A percentile compares a stretch with the other conserved stretches of the same genome.
These are phyloP conservation scores for Phytophthora podocarpi DNA, from an alignment of 352 stramenopile genomes.

Conservation along the genomic window DNA sequence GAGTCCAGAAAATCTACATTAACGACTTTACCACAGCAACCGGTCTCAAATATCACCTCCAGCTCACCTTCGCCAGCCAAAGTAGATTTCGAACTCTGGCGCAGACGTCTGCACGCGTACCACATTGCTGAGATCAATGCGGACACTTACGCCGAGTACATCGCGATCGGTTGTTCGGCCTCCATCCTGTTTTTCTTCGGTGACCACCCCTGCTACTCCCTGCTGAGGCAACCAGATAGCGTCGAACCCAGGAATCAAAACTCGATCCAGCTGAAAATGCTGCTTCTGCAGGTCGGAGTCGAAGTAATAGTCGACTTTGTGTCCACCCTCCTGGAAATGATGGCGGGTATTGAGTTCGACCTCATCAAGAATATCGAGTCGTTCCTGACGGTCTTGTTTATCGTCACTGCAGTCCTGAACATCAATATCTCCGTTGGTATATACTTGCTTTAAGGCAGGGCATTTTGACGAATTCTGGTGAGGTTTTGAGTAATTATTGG, in stretches of 20 bases:
- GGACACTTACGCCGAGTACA: constrained; percentile 47
- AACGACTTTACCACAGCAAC: too few species aligned
- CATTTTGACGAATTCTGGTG: too few species aligned
- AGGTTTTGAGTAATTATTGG: too few species aligned
- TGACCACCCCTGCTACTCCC: constrained; percentile 28
- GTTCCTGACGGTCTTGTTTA: constrained; percentile 26
- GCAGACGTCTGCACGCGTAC: constrained; percentile 13
- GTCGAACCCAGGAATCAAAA: neutral
- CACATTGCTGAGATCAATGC: constrained; percentile 28
- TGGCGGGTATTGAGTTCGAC: constrained; percentile 17
- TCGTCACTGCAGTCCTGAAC: too few species aligned
- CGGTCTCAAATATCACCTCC: neutral
- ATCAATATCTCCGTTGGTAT: too few species aligned
- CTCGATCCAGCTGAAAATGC: constrained; percentile 6
- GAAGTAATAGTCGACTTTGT: constrained; percentile 27
- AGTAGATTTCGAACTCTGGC: constrained; percentile 20
- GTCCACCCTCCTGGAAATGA: constrained; percentile 26
- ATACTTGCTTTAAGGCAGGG: too few species aligned
- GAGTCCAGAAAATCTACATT: neutral
- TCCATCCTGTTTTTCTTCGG: constrained; percentile 37
- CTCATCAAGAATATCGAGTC: constrained; percentile 15
- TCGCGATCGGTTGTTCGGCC: constrained; percentile 37
- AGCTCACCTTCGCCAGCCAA: neutral
- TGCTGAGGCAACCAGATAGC: constrained; percentile 7
- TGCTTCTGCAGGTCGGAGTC: constrained; percentile 9